These are phyloP conservation scores for Calonectria fujianensis DNA, from an alignment of 2,329 filamentous ascomycete species.

Conservation along the genomic window DNA sequence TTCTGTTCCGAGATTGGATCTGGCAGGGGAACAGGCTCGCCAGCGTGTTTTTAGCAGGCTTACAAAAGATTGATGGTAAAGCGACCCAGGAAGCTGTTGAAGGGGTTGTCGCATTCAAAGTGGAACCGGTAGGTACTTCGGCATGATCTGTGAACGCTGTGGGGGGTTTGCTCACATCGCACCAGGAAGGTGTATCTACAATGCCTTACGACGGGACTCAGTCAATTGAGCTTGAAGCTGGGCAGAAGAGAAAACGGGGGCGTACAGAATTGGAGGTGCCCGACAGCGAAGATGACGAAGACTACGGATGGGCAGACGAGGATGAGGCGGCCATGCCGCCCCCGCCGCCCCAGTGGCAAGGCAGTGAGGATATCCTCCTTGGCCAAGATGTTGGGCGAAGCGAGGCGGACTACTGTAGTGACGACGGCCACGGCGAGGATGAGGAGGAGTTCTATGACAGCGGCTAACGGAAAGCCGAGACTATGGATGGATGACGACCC, in stretches of 20 bases:
- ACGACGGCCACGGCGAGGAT: constrained; percentile 45
- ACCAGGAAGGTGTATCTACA: constrained; percentile 66
- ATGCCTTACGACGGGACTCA: constrained; percentile 64
- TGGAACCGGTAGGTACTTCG: constrained; percentile 64
- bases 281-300: constrained; percentile 80
- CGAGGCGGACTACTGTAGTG: constrained; percentile 56
- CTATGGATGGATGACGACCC: constrained; percentile 42
- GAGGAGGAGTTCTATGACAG: constrained; percentile 49
- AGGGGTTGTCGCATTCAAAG: constrained; percentile 69
- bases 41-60: constrained; percentile 75
- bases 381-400: constrained; percentile 67
- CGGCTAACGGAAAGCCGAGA: constrained; percentile 49
- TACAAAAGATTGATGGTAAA: constrained; percentile 79
- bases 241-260: constrained; percentile 77
- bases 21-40: constrained; percentile 68
- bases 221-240: constrained; percentile 59
- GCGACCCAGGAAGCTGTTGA: constrained; percentile 62
- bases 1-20: constrained; percentile 86
- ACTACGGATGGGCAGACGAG: constrained; percentile 83
- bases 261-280: constrained; percentile 76
- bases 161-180: constrained; percentile 50
- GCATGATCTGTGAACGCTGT: constrained; percentile 41
- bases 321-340: constrained; percentile 77
- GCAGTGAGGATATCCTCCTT: constrained; percentile 78
- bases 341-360: constrained; percentile 80